A percentile compares a stretch with the other conserved stretches of the same genome.
Evolutionary conservation across 441 rosid species (phyloP).

Genomic region (Mallotus repandus): DNA sequence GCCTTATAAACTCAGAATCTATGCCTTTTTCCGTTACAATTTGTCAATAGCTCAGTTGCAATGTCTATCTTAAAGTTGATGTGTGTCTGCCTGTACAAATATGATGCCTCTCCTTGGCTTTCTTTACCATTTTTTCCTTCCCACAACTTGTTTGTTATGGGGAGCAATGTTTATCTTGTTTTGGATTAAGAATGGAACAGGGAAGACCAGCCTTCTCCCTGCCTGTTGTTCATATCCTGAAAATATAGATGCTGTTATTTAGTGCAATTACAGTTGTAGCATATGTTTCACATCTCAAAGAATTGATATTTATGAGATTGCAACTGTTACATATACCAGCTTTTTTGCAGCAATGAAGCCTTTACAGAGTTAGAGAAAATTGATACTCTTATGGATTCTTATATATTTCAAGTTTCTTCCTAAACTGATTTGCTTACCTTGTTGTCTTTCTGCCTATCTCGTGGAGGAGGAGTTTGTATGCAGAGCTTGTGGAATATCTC

Average conservation of each 20-base stretch:
- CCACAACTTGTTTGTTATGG: background rate
- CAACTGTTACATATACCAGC: background rate
- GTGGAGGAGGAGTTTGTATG: background rate
- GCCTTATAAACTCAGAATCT: background rate
- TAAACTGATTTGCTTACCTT: background rate
- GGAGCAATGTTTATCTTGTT: background rate
- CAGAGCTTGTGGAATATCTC: background rate
- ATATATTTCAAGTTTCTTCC: background rate
- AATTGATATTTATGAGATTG: background rate
- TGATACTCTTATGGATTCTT: background rate
- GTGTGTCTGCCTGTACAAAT: background rate
- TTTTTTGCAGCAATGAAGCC: background rate
- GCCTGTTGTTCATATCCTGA: background rate
- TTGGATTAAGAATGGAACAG: background rate
- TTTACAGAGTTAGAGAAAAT: background rate
- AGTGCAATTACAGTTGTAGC: background rate
- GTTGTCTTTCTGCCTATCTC: conserved; percentile 4
- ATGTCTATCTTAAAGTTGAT: background rate
- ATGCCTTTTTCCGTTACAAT: background rate
- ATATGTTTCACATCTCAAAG: background rate
- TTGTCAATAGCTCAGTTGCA: background rate
- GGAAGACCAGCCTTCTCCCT: background rate
- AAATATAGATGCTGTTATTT: background rate
- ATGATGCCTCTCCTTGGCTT: background rate
- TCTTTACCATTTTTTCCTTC: background rate